phyloP scores from a whole-genome alignment of 495 filamentous ascomycete genomes.

The Gamarada debralockiae region DNA sequence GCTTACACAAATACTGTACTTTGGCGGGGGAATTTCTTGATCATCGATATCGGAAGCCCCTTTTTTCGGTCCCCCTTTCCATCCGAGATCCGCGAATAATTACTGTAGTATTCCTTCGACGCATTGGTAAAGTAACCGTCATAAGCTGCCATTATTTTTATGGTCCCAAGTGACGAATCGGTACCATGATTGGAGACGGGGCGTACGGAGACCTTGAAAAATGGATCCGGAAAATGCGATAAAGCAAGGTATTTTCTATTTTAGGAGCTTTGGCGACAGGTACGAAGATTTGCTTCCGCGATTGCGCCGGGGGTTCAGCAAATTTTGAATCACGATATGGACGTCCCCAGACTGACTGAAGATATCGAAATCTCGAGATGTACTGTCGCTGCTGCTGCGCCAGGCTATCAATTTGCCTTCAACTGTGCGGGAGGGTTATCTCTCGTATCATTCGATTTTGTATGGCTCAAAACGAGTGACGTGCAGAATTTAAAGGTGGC shows the following conservation, averaged over 20 bases:
- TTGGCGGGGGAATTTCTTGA: too few relatives aligned
- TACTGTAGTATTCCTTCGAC: too few relatives aligned
- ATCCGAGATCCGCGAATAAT: background rate
- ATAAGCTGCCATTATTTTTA: too few relatives aligned
- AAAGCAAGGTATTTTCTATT: slow-evolving; percentile 4
- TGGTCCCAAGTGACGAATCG: background rate
- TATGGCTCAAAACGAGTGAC: background rate
- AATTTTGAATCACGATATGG: too few relatives aligned
- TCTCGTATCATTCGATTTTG: background rate
- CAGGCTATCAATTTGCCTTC: slow-evolving; percentile 3
- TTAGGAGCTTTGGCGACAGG: slow-evolving; percentile 13
- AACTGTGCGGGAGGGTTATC: too few relatives aligned
- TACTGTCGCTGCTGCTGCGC: background rate
- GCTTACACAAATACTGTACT: too few relatives aligned
- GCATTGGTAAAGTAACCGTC: too few relatives aligned
- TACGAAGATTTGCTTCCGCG: slow-evolving; percentile 3
- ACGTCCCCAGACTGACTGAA: too few relatives aligned
- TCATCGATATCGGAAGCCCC: background rate
- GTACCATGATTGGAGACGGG: slow-evolving; percentile 1
- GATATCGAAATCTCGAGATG: too few relatives aligned
- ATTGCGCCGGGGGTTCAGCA: too few relatives aligned
- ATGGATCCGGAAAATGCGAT: background rate
- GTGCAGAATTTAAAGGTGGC: background rate
- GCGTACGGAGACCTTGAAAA: background rate
- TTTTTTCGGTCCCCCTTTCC: background rate